Evolutionary conservation across 768 basidiomycete species (phyloP), one percentile per base, ranked within the genome.

Genomic region (Psilocybe subaeruginosa): DNA sequence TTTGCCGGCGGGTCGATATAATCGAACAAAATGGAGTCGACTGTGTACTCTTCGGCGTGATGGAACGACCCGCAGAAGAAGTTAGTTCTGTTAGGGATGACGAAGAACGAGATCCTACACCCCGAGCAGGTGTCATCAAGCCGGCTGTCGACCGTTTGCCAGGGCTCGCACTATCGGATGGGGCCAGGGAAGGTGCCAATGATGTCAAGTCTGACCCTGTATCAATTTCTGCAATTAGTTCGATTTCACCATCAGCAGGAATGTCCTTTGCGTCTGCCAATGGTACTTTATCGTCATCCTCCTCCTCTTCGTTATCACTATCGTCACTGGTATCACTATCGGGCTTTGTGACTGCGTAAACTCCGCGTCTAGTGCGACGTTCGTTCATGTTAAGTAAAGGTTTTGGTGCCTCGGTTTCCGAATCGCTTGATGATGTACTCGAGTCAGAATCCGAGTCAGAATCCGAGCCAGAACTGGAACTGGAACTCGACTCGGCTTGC

Each of bases 341-440:
- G 62, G 85, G 81, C 63, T 82, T 79, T 63, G 88, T 74, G 43
- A 91, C 83, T 30, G 89, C 89, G 70, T 93, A 93, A 16, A 93
- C 92, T 33, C 92, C 91, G 45, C 92, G 82, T 31, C 92, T 85
- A 52, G 92, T 93, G 64, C 92, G 80, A 41, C 92, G 82, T 71
- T 93, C 92, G 68, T 93, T 89, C 62, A 92, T 75, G 66, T 93
- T 90, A 57, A 87, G 74, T 47, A 68, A 63, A 58, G 76, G 56
- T 62, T 79, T 67, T 17, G 78, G 76, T 8, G 70, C 75, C 62
- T 83, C 82, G 59, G 76, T 77, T 57, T 79, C 80, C 19, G 76
- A 73, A 30, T 75, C 74, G 64, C 68, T 73, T 35, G 74, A 73
- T 14, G 74, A 73, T 48, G 76, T 76, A 54, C 82, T 79, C n/a